These are phyloP conservation scores for Penicillium cinerascens DNA, from an alignment of 495 filamentous ascomycete species.

Conservation along the genomic window DNA sequence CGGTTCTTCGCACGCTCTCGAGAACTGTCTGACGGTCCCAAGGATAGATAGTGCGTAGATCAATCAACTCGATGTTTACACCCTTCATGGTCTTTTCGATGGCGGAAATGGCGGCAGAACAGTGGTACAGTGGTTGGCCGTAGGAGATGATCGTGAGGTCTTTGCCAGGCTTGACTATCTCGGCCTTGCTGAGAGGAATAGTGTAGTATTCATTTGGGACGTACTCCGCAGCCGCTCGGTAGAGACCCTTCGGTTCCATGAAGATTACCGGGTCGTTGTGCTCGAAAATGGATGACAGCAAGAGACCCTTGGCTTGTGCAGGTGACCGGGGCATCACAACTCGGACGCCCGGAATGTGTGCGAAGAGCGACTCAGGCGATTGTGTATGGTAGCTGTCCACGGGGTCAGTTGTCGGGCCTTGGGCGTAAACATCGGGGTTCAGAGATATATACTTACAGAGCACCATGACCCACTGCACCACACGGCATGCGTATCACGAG, in stretches of 20 bases:
- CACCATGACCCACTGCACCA: conserved; percentile 94
- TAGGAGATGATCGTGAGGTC: conserved; percentile 89
- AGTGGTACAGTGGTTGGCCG: conserved; percentile 88
- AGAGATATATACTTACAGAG: conserved; percentile 54
- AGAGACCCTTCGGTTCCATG: conserved; percentile 95
- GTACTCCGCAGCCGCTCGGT: conserved; percentile 92
- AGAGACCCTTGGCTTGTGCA: conserved; percentile 85
- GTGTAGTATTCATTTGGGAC: conserved; percentile 81
- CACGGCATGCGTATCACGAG: conserved; percentile 92
- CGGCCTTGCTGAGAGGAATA: conserved; percentile 83
- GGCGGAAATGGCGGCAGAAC: conserved; percentile 71
- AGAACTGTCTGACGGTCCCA: conserved; percentile 88
- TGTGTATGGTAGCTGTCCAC: conserved; percentile 77
- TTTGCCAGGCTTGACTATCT: conserved; percentile 77
- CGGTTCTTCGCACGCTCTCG: conserved; percentile 84
- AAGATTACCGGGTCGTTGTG: conserved; percentile 90
- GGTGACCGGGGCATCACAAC: conserved; percentile 91
- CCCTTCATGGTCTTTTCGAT: conserved; percentile 75
- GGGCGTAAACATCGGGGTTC: neutral
- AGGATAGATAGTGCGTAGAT: conserved; percentile 87
- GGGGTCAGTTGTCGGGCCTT: conserved; percentile 2
- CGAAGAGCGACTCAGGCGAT: conserved; percentile 88
- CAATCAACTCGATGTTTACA: conserved; percentile 81
- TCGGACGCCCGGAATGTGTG: conserved; percentile 83
- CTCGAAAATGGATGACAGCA: conserved; percentile 72